phyloP scores from a whole-genome alignment of 1,139 yeast genomes.

The Suhomyces atakaporum region DNA sequence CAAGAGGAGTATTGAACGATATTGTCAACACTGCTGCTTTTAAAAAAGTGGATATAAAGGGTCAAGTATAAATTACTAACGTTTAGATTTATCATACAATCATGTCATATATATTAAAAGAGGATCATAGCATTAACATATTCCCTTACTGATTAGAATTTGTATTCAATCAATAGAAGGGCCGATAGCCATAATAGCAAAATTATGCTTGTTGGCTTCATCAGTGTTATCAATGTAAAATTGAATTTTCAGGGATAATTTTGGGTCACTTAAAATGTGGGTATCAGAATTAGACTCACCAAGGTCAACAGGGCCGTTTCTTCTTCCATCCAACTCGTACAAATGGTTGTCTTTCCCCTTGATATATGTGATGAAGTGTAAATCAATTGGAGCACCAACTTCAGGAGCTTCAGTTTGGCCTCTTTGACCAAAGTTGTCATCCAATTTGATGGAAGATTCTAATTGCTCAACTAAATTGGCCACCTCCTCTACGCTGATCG shows the following conservation, averaged over 20 bases:
- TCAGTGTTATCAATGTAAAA: constrained; percentile 65
- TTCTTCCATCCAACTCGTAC: constrained; percentile 87
- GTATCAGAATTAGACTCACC: constrained; percentile 41
- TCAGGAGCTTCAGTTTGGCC: constrained; percentile 85
- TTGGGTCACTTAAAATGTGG: constrained; percentile 57
- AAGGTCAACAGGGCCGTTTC: constrained; percentile 72
- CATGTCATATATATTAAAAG: too few relatives aligned
- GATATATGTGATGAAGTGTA: constrained; percentile 80
- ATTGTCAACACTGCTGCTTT: constrained; percentile 46
- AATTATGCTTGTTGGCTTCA: constrained; percentile 58
- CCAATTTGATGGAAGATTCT: constrained; percentile 48
- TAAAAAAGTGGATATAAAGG: constrained; percentile 84
- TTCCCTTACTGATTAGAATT: too few relatives aligned
- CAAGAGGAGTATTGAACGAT: constrained; percentile 47
- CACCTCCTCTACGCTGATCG: constrained; percentile 24
- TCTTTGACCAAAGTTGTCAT: constrained; percentile 58
- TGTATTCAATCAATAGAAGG: constrained; percentile 30
- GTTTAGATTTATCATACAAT: background rate
- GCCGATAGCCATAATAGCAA: constrained; percentile 68
- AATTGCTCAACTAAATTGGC: constrained; percentile 54
- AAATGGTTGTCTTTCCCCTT: constrained; percentile 59
- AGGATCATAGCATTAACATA: too few relatives aligned
- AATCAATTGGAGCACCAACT: constrained; percentile 61
- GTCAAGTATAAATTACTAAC: constrained; percentile 55
- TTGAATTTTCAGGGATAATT: constrained; percentile 57